A percentile compares a stretch with the other conserved stretches of the same genome.
Evolutionary conservation across 1,139 yeast species (phyloP).

Genomic region (Wickerhamiella pararugosa): DNA sequence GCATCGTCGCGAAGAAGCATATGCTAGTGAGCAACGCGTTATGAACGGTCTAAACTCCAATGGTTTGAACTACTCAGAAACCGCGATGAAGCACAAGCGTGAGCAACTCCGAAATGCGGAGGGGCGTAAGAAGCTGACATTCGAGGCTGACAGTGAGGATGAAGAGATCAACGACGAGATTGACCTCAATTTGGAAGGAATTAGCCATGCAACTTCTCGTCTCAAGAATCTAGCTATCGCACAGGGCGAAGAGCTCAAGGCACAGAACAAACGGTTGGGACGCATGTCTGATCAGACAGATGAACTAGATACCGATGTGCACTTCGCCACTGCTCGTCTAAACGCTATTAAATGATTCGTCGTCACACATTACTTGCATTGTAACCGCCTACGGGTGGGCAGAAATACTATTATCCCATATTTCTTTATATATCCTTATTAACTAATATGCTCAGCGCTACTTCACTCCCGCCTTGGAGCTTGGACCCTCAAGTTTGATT

Average conservation of each 20-base stretch:
- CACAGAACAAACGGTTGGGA: constrained; percentile 38
- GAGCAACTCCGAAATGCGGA: constrained; percentile 19
- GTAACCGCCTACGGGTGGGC: no score
- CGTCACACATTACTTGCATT: no score
- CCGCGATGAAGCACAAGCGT: constrained; percentile 23
- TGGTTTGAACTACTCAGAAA: constrained; percentile 24
- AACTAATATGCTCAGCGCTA: no score
- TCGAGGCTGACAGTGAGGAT: constrained; percentile 47
- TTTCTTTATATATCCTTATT: no score
- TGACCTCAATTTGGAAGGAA: constrained; percentile 38
- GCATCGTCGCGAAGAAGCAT: constrained; percentile 30
- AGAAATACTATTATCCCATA: no score
- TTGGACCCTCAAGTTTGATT: no score
- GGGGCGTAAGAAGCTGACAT: constrained; percentile 35
- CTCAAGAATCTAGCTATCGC: constrained; percentile 37
- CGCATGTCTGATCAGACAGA: constrained; percentile 40
- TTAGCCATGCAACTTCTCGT: constrained; percentile 34
- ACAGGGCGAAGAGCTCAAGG: constrained; percentile 37
- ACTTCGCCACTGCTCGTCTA: constrained; percentile 32
- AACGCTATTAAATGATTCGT: constrained; percentile 24
- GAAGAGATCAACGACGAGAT: constrained; percentile 46
- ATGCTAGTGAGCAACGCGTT: constrained; percentile 36
- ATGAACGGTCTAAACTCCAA: constrained; percentile 27
- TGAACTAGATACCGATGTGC: constrained; percentile 37
- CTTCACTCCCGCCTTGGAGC: no score